Base-by-base conservation (phyloP, 495 filamentous ascomycete species). In the Lophiotrema nucula region DNA sequence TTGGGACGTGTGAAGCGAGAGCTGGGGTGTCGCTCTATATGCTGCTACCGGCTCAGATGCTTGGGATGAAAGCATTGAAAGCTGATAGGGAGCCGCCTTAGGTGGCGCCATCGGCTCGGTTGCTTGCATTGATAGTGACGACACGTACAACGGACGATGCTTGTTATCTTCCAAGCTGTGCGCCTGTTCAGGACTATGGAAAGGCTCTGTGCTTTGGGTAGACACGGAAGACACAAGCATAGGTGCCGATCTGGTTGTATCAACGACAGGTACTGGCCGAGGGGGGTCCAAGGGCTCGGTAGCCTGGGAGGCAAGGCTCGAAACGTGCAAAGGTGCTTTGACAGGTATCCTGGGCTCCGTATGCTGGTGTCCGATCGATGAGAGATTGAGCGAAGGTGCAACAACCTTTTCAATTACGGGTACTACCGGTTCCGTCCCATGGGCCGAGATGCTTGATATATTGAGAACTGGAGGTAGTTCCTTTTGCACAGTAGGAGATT, bases 41-140 rank as follows among this genome's bases (percentile, higher is more conserved):
- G 45, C 26, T 42, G 72, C 74, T 15, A 79, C 62, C 8, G 83
- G 83, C 55, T 77, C 74, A 12, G 77, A 83, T 8, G 77, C 67
- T 39, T 79, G 69, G 6, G 76, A 72, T 25, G 68, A 73, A 41
- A 85, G 70, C 4, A 73, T 58, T 16, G 83, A 82, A n/a, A n/a
- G n/a, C n/a, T 58, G 27, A 1, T 33, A 39, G 5, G 12, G n/a
- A 24, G 42, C n/a, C 23, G 47, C 44, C 55, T 42, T 54, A 5
- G 48, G 25, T 45, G 45, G 37, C 43, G 72, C 74, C 15, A 79
- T 64, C 8, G 83, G 83, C 55, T 77, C 74, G 11, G 77, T 83
- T 8, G 77, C 67, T 39, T 79, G 69, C 5, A 76, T 72, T 25
- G 68, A 73, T 38, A 85, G 70, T 5, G 73, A 58, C 18, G 83